Conservation (phyloP, 306 rosid species). For the Quercus ilex region DNA sequence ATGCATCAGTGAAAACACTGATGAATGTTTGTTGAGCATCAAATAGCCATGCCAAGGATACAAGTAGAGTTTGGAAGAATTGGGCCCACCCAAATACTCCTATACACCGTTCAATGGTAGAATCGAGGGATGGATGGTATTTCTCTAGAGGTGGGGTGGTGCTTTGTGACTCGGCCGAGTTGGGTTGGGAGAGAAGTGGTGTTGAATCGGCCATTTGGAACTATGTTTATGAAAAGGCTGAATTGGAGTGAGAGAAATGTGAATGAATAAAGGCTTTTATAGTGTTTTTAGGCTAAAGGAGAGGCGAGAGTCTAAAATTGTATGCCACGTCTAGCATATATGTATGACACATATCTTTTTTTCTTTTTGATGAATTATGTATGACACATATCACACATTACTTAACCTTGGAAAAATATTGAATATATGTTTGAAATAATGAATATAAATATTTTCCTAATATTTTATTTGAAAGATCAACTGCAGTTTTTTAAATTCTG, state of each 20-base stretch:
- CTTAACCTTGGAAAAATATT: no score
- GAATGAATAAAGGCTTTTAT: neutral
- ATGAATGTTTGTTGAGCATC: constrained; percentile 68
- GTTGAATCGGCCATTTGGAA: constrained; percentile 26
- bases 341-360: no score
- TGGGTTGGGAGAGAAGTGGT: constrained; percentile 24
- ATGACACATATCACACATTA: no score
- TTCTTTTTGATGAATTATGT: no score
- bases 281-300: neutral
- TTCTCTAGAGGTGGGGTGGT: neutral
- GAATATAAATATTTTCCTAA: no score
- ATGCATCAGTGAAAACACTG: constrained; percentile 50
- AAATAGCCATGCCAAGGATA: constrained; percentile 50
- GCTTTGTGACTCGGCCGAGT: constrained; percentile 10
- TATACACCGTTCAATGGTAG: constrained; percentile 40
- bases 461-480: no score
- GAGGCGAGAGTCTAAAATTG: no score
- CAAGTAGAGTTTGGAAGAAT: constrained; percentile 45
- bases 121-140: constrained; percentile 43
- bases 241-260: neutral
- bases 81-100: constrained; percentile 45
- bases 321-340: no score
- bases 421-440: no score
- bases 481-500: no score
- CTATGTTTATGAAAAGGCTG: neutral